A percentile compares a stretch with the other conserved stretches of the same genome.
phyloP scores from a whole-genome alignment of 2,329 filamentous ascomycete genomes.

The Fusarium veterinarium region DNA sequence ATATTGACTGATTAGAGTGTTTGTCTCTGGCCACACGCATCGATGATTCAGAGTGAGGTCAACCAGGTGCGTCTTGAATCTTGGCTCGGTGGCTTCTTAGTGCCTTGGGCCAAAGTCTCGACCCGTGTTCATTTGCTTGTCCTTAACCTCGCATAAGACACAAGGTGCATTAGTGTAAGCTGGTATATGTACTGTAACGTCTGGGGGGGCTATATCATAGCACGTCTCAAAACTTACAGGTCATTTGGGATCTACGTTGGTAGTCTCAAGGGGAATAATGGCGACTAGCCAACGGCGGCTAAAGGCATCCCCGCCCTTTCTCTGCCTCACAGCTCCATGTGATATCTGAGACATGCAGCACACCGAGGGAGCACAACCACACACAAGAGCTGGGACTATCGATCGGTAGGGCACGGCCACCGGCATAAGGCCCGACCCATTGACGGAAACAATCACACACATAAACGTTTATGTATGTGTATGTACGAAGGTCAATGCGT shows the following conservation, averaged over 20 bases:
- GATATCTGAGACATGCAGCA: conserved; percentile 45
- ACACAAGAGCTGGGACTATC: conserved; percentile 22
- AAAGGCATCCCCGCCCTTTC: conserved; percentile 19
- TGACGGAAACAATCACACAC: conserved; percentile 25
- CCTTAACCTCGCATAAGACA: conserved; percentile 21
- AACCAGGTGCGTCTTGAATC: conserved; percentile 10
- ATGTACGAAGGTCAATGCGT: conserved; percentile 29
- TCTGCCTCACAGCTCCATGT: conserved; percentile 37
- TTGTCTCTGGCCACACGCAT: conserved; percentile 23
- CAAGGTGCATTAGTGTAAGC: conserved; percentile 20
- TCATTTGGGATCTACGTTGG: conserved; percentile 33
- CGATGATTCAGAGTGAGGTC: conserved; percentile 26
- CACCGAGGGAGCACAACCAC: conserved; percentile 19
- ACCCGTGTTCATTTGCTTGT: conserved; percentile 22
- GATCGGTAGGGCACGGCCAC: conserved; percentile 20
- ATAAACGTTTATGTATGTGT: conserved; percentile 23
- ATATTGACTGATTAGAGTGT: conserved; percentile 16
- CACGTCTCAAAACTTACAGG: conserved; percentile 24
- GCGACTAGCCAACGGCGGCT: conserved; percentile 22
- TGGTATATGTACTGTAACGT: conserved; percentile 18
- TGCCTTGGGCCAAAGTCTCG: conserved; percentile 4
- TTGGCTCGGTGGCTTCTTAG: conserved; percentile 5
- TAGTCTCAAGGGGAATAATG: conserved; percentile 33
- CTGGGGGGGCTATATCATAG: conserved; percentile 13
- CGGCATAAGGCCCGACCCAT: conserved; percentile 33